These are phyloP conservation scores for Vitis hybrid DNA, from an alignment of 177 flowering plant genomes.

Conservation along the genomic window DNA sequence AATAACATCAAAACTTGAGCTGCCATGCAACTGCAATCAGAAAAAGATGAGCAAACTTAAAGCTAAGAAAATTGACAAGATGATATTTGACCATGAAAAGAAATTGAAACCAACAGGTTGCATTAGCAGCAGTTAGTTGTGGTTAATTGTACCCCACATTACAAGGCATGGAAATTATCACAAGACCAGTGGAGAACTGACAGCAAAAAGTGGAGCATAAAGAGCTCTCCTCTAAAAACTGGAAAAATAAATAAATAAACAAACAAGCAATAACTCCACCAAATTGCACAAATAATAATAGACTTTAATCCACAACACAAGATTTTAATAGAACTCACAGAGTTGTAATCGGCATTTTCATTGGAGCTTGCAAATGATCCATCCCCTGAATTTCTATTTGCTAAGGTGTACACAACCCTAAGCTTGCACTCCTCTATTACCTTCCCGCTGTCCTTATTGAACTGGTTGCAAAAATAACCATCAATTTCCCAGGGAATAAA, in stretches of 20 bases:
- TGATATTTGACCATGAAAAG: background rate
- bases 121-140: background rate
- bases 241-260: background rate
- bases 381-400: slow-evolving; percentile 37
- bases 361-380: slow-evolving; percentile 27
- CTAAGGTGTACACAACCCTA: slow-evolving; percentile 56
- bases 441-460: slow-evolving; percentile 70
- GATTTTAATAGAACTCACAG: slow-evolving; percentile 39
- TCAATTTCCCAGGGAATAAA: background rate
- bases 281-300: background rate
- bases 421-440: slow-evolving; percentile 76
- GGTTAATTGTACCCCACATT: background rate
- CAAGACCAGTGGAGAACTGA: background rate
- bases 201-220: background rate
- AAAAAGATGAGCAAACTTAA: background rate
- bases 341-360: slow-evolving; percentile 26
- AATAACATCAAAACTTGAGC: slow-evolving; percentile 13
- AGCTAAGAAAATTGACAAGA: background rate
- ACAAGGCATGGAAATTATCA: background rate
- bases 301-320: background rate
- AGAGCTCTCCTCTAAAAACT: background rate
- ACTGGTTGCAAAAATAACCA: slow-evolving; percentile 39
- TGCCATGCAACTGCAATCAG: slow-evolving; percentile 2
- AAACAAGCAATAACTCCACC: background rate
- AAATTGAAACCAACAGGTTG: background rate